These are phyloP conservation scores for Aspergillus chevalieri DNA, from an alignment of 2,329 filamentous ascomycete genomes.

Conservation along the genomic window DNA sequence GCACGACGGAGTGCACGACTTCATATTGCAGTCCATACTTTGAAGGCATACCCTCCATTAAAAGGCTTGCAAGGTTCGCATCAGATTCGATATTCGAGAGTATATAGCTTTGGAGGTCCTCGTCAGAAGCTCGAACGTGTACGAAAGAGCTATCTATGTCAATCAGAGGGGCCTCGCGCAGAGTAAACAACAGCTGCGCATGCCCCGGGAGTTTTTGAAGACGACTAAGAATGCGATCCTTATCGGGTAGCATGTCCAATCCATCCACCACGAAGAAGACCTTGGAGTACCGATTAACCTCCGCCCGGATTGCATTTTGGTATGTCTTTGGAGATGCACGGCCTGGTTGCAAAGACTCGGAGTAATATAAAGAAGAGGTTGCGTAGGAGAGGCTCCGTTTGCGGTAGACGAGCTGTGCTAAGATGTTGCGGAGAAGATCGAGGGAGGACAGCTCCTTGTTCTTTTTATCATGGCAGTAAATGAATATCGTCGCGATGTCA, in stretches of 20 bases:
- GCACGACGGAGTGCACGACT: slow-evolving; percentile 13
- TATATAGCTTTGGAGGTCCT: slow-evolving; percentile 16
- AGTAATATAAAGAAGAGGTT: slow-evolving; percentile 18
- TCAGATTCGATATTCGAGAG: slow-evolving; percentile 13
- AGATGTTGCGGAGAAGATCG: slow-evolving; percentile 17
- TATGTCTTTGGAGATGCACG: slow-evolving; percentile 24
- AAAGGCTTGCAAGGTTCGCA: slow-evolving; percentile 5
- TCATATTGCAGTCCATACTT: slow-evolving; percentile 8
- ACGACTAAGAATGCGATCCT: slow-evolving; percentile 22
- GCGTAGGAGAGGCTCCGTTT: slow-evolving; percentile 19
- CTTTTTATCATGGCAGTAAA: slow-evolving; percentile 23
- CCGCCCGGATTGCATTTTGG: slow-evolving; percentile 26
- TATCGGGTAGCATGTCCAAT: slow-evolving; percentile 22
- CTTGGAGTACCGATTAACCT: slow-evolving; percentile 24
- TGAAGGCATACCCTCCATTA: slow-evolving; percentile 1
- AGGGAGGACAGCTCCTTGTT: slow-evolving; percentile 15
- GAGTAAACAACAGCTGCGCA: slow-evolving; percentile 24
- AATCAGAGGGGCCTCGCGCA: slow-evolving; percentile 15
- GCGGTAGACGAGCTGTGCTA: slow-evolving; percentile 27
- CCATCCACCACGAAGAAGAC: slow-evolving; percentile 27
- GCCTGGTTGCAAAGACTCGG: slow-evolving; percentile 14
- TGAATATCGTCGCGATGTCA: slow-evolving; percentile 23
- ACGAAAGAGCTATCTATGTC: slow-evolving; percentile 10
- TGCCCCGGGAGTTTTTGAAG: slow-evolving; percentile 28
- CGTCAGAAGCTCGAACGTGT: slow-evolving; percentile 7